Evolutionary conservation across 495 filamentous ascomycete species (phyloP), one percentile per base, ranked within the genome.

Genomic region (Annulohypoxylon nitens): DNA sequence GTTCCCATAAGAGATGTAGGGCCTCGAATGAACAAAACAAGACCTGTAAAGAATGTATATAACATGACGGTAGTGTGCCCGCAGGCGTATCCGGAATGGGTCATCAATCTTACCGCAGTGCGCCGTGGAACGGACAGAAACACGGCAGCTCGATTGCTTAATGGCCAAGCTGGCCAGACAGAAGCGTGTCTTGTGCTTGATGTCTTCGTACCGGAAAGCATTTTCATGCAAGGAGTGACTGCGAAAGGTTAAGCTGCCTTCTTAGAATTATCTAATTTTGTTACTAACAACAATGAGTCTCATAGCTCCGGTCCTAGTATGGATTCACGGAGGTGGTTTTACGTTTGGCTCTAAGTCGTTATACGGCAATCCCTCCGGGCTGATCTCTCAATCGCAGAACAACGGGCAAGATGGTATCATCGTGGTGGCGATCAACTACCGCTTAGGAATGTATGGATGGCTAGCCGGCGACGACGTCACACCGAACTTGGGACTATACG

Each of bases 381-480:
- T 90, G 33, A 82, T 90, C 39, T 62, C 82, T 18, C 72, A 79
- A 10, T 83, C 87, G 50, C 34, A 69, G 48, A 67, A 58, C 23
- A 62, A 75, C 3, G 78, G 58, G 1, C 75, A 81, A 1, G 76
- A 84, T 4, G 87, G 87, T 14, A 76, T 88, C 18, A 85, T 91
- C 12, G 88, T 82, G 64, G 86, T 91, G 16, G 76, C 87, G n/a
- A 58, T 90, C 12, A 91, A 90, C 58, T 90, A 91, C 69, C 85
- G 88, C 4, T 78, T 90, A 5, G 90, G 89, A 18, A 86, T 88
- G 2, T 91, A 92, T 74, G 91, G 91, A 4, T 93, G 86, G 80
- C 81, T 90, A 1, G 80, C 83, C 1, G 86, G 86, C 16, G 72
- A 83, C 34, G 82, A 85, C 64, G 86, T 87, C 0, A 84, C 80